Percentiles rank a stretch among this genome's conserved stretches.
phyloP scores from a whole-genome alignment of 2,329 filamentous ascomycete genomes.

The Nigrograna mackinnonii region DNA sequence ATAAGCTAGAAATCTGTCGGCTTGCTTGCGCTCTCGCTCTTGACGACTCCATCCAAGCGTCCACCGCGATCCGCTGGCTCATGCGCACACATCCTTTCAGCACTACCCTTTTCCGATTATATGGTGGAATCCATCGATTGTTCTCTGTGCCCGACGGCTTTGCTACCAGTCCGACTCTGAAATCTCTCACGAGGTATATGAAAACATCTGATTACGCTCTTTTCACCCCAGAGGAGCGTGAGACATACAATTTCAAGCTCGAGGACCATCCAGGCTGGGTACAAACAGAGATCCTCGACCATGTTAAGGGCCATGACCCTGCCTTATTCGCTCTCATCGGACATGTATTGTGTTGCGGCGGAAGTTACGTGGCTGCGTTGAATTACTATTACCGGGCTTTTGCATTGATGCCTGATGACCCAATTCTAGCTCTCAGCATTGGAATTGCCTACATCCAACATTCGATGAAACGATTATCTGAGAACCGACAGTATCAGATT shows the following conservation, averaged over 20 bases:
- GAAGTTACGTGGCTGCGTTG: constrained; percentile 80
- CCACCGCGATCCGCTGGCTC: constrained; percentile 77
- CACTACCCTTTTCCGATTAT: constrained; percentile 83
- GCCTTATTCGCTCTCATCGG: constrained; percentile 86
- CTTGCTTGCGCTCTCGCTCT: constrained; percentile 82
- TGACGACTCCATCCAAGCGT: constrained; percentile 76
- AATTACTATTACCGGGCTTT: constrained; percentile 77
- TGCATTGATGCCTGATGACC: constrained; percentile 74
- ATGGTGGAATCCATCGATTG: constrained; percentile 75
- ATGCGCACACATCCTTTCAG: constrained; percentile 81
- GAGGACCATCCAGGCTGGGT: constrained; percentile 44
- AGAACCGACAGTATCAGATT: constrained; percentile 87
- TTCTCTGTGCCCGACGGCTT: constrained; percentile 76
- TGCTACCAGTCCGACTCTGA: constrained; percentile 80
- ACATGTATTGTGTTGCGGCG: constrained; percentile 83
- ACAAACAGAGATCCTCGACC: constrained; percentile 41
- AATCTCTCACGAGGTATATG: constrained; percentile 89
- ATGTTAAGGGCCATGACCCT: constrained; percentile 62
- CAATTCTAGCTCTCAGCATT: constrained; percentile 78
- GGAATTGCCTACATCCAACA: constrained; percentile 80
- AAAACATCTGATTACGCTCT: constrained; percentile 80
- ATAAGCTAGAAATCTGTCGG: constrained; percentile 77
- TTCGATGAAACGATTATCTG: constrained; percentile 83
- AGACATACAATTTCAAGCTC: constrained; percentile 43
- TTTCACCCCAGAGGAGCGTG: constrained; percentile 55